Conservation (phyloP, 371 early-diverging fungal species). For the Encephalitozoon cuniculi region DNA sequence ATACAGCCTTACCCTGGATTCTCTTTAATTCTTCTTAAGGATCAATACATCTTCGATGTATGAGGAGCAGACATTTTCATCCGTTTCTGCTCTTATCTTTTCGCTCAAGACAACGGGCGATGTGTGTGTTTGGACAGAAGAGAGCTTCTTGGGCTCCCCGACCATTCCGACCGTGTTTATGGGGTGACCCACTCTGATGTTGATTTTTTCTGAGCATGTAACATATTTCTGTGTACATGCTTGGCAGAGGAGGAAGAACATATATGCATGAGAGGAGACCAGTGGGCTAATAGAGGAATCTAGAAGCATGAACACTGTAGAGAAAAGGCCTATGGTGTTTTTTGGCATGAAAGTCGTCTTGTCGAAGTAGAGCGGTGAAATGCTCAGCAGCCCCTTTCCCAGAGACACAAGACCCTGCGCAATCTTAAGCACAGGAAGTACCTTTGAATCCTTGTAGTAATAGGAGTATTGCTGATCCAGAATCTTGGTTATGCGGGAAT, state of each 20-base stretch:
- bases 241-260: slow-evolving; percentile 78
- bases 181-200: slow-evolving; percentile 84
- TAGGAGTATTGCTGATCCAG: slow-evolving; percentile 84
- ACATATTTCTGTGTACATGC: slow-evolving; percentile 91
- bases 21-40: slow-evolving; percentile 17
- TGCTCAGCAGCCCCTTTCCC: slow-evolving; percentile 46
- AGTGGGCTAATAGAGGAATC: slow-evolving; percentile 41
- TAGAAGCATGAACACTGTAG: slow-evolving; percentile 49
- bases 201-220: slow-evolving; percentile 77
- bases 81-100: slow-evolving; percentile 88
- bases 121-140: slow-evolving; percentile 91
- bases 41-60: slow-evolving; percentile 51
- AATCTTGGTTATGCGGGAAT: slow-evolving; percentile 88
- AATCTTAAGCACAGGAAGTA: slow-evolving; percentile 80
- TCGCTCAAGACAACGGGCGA: slow-evolving; percentile 89
- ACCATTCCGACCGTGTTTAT: slow-evolving; percentile 97
- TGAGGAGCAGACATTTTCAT: slow-evolving; percentile 15
- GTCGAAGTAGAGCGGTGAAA: slow-evolving; percentile 32
- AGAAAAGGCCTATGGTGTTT: slow-evolving; percentile 44
- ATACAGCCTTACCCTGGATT: background rate
- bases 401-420: slow-evolving; percentile 66
- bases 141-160: slow-evolving; percentile 89
- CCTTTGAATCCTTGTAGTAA: slow-evolving; percentile 82
- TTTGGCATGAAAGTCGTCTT: slow-evolving; percentile 38
- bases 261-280: slow-evolving; percentile 72